Base-by-base conservation (phyloP, 768 basidiomycete genomes). In the Suillus clintonianus region DNA sequence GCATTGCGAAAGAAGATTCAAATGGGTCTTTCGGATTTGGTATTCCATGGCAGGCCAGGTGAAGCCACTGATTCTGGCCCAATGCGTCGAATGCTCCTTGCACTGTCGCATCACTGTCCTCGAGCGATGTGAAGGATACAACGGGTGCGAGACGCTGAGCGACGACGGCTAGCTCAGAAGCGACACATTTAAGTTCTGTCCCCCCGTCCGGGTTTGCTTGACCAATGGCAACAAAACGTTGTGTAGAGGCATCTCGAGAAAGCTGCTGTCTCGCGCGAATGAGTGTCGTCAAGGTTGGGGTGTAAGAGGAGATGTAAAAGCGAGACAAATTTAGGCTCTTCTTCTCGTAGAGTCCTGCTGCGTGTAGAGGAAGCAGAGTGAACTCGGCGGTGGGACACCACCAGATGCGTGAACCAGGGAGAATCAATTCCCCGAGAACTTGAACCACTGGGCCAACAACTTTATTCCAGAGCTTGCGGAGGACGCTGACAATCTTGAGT, bases 1-100 rank as follows among this genome's bases (percentile, higher is more conserved):
- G 57, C n/a, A 74, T 67, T 3, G 61, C 42, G 59, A 76, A 69
- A 2, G 48, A 62, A 42, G 67, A 70, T n/a, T 70, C 60, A 24
- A 69, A 58, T 19, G 74, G 74, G 22, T 72, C 50, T 30, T 62
- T 19, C n/a, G 39, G 3, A 57, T 78, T 65, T 61, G 78, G 78
- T n/a, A 66, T 56, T 39, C 76, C 79, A 66, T 80, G 78, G 59
- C 78, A 79, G 14, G 79, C 76, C 32, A 79, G 60, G 58, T 80
- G 79, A 24, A 65, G 72, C 14, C 65, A 66, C 17, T 60, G 27
- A 39, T 67, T 53, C 22, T 34, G 10, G 39, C 63, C 17, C 32
- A 27, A 15, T 14, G n/a, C 32, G 7, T 50, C 30, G 1, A 59
- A 32, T 7, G 62, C 47, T 5, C 19, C 43, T 7, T 41, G 17